Evolutionary conservation across 176 grass and related monocot species (phyloP), one percentile per base, ranked within the genome.

Genomic region (Neostapfia colusana): DNA sequence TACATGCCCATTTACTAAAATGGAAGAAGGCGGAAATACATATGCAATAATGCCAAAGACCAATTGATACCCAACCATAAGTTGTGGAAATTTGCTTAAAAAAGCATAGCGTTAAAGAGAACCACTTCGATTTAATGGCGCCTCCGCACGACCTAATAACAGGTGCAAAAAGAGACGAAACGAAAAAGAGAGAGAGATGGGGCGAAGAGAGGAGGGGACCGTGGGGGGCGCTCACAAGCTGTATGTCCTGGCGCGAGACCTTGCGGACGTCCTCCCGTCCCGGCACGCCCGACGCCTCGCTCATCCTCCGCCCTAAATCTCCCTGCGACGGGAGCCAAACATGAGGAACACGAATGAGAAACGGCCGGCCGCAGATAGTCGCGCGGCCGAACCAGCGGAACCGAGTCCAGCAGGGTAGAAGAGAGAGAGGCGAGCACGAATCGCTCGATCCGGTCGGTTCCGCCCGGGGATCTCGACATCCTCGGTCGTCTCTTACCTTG

Each of bases 221-320:
- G 76, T 10, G 41, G 20, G 20, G 8, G 69, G 8, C 40, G 31
- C 91, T 94, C 76, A 98, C 95, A 36, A 98, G 89, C 77, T 92
- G 95, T 84, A 98, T 92, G 74, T 98, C 95, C 85, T 98, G 85
- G 44, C 89, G 91, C 56, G 95, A 94, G 51, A 94, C 95, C 77
- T 95, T 98, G 36, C 85, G 91, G 45, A 86, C 85, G 51, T 95
- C 91, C 50, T 88, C 87, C 57, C 73, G 85, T 16, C 87, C 77
- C n/a, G 89, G 81, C 89, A 97, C 88, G 78, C 43, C 84, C 20
- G 84, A 57, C 27, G 73, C 66, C 2, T 37, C 55, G 16, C 82
- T 60, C 67, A 55, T 73, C 62, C 67, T 71, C 77, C 37, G 65
- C 76, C 70, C 75, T 75, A 84, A 76, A 50, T 28, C 56, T 68